A percentile compares a stretch with the other conserved stretches of the same genome.
phyloP scores from a whole-genome alignment of 2,329 filamentous ascomycete species.

The Monosporascus sp. region DNA sequence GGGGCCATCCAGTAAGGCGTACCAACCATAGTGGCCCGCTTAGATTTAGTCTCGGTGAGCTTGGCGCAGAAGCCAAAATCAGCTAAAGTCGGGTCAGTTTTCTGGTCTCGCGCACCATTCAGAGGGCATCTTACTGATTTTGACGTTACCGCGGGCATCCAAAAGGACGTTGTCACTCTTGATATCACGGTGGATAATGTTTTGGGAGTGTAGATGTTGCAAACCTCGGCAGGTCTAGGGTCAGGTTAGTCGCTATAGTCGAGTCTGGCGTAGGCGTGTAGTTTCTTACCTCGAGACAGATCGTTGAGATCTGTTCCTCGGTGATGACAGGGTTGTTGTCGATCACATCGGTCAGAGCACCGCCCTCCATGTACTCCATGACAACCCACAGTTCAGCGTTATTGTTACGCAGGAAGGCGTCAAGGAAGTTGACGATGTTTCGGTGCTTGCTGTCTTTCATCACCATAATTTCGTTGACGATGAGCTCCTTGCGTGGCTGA shows the following conservation, averaged over 20 bases:
- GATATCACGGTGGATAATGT: conserved; percentile 98
- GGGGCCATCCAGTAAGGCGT: conserved; percentile 99
- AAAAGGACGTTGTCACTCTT: conserved; percentile 98
- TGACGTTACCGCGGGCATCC: conserved; percentile 90
- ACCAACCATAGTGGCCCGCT: conserved; percentile 98
- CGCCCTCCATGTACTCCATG: conserved; percentile 99
- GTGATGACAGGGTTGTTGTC: conserved; percentile 93
- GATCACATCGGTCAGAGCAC: conserved; percentile 95
- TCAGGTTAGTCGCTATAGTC: conserved; percentile 12
- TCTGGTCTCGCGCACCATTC: not conserved
- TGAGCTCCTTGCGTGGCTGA: conserved; percentile 94
- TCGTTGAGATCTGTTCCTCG: conserved; percentile 96
- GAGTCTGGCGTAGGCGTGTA: no score
- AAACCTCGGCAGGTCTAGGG: conserved; percentile 86
- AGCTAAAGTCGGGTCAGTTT: conserved; percentile 50
- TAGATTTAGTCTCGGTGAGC: conserved; percentile 91
- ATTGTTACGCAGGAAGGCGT: conserved; percentile 93
- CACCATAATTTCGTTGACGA: conserved; percentile 99
- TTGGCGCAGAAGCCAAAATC: conserved; percentile 99
- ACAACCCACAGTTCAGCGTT: conserved; percentile 97
- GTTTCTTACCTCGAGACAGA: conserved; percentile 78
- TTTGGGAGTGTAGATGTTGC: conserved; percentile 89
- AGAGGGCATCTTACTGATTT: conserved; percentile 67
- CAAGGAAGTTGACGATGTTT: conserved; percentile 98
- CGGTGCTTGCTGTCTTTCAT: conserved; percentile 99